phyloP scores from a whole-genome alignment of 2,329 filamentous ascomycete genomes.

The Ceratocystis cacaofunesta region DNA sequence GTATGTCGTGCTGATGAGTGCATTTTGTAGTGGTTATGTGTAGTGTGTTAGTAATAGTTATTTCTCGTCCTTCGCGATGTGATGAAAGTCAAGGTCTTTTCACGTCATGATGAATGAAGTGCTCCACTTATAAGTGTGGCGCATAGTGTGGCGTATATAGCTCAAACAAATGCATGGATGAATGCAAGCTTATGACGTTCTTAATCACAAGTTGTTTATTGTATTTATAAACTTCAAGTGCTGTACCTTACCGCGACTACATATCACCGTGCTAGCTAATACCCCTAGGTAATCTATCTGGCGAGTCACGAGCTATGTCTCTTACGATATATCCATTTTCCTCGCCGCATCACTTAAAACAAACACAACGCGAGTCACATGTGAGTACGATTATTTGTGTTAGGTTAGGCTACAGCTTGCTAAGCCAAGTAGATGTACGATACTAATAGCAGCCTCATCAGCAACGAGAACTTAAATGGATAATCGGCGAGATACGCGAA shows the following conservation, averaged over 20 bases:
- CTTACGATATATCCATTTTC: conserved; percentile 44
- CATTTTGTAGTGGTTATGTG: conserved; percentile 9
- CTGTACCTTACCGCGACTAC: not conserved
- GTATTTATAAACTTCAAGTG: not conserved
- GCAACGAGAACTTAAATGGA: conserved; percentile 41
- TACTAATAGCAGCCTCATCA: conserved; percentile 21
- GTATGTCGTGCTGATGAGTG: conserved; percentile 17
- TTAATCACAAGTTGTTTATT: not conserved
- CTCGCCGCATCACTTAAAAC: conserved; percentile 35
- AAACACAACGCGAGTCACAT: conserved; percentile 35
- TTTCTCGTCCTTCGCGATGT: not conserved
- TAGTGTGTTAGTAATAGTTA: not conserved
- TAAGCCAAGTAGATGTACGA: not conserved
- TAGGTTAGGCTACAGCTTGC: not conserved
- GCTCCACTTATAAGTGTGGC: conserved; percentile 3
- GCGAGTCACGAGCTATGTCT: conserved; percentile 31
- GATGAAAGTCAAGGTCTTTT: not conserved
- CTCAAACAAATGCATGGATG: not conserved
- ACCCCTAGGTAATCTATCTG: not conserved
- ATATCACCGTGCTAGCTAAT: not conserved
- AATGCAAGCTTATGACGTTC: not conserved
- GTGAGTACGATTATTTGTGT: conserved; percentile 25
- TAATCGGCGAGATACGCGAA: conserved; percentile 34
- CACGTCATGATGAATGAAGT: not conserved
- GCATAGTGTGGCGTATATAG: conserved; percentile 4